Percentiles rank a stretch among this genome's conserved stretches.
phyloP scores from a whole-genome alignment of 2,329 filamentous ascomycete genomes.

The Colletotrichum lini region DNA sequence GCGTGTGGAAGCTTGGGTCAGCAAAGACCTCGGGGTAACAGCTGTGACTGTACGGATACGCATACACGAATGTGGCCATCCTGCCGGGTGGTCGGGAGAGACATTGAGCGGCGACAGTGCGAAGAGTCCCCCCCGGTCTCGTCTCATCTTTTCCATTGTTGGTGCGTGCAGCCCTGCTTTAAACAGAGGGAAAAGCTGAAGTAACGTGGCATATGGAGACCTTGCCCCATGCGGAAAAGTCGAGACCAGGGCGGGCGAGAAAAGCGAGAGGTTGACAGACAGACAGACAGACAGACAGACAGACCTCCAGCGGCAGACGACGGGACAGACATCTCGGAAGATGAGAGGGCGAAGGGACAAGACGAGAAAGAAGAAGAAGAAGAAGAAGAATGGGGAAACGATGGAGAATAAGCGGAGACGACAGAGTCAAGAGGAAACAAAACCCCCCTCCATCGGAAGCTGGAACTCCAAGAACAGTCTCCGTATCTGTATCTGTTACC shows the following conservation, averaged over 20 bases:
- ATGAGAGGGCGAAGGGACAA: background rate
- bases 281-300: background rate
- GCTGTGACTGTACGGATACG: background rate
- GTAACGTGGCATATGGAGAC: conserved; percentile 42
- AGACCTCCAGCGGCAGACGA: background rate
- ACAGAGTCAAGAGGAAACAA: background rate
- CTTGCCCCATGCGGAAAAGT: conserved; percentile 38
- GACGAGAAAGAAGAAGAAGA: background rate
- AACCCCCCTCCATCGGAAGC: background rate
- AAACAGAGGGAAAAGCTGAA: conserved; percentile 34
- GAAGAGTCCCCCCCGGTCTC: conserved; percentile 19
- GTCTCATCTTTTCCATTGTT: conserved; percentile 35
- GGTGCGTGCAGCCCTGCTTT: conserved; percentile 40
- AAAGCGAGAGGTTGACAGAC: conserved; percentile 37
- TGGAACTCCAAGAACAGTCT: background rate
- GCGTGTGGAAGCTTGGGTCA: conserved; percentile 33
- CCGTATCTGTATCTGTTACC: too few species aligned
- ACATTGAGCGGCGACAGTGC: conserved; percentile 33
- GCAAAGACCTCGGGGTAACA: conserved; percentile 4
- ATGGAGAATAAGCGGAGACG: background rate
- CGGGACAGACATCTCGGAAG: background rate
- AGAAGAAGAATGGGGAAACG: background rate
- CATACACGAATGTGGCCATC: conserved; percentile 13
- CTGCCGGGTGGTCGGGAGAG: conserved; percentile 23
- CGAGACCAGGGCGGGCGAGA: conserved; percentile 27